These are phyloP conservation scores for Heracleum sosnowskyi DNA, from an alignment of 129 eudicot species.

Conservation along the genomic window DNA sequence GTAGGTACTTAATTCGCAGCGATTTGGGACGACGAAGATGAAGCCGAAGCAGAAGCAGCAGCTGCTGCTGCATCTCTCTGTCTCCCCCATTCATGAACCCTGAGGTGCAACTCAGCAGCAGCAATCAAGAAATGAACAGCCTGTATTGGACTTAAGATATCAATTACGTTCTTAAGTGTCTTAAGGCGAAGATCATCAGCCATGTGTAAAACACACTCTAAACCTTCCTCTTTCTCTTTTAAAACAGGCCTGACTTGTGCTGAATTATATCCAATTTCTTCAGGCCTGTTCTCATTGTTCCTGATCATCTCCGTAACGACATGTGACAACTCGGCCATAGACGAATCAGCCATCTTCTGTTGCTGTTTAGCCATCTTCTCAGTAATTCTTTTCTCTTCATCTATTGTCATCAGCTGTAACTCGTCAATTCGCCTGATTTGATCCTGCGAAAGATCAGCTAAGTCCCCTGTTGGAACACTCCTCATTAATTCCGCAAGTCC, in stretches of 20 bases:
- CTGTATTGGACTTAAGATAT: constrained; percentile 28
- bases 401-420: constrained; percentile 26
- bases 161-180: constrained; percentile 26
- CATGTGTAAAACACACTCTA: constrained; percentile 19
- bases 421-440: constrained; percentile 25
- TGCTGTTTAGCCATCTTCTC: constrained; percentile 36
- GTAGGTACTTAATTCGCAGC: background rate
- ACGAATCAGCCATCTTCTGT: constrained; percentile 34
- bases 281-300: background rate
- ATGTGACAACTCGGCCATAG: constrained; percentile 33
- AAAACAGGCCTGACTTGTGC: constrained; percentile 18
- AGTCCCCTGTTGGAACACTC: constrained; percentile 17
- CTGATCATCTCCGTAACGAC: constrained; percentile 17
- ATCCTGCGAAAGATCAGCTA: constrained; percentile 24
- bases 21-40: background rate
- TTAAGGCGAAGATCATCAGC: constrained; percentile 49
- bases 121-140: constrained; percentile 48
- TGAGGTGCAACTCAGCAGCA: constrained; percentile 47
- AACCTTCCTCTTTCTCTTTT: constrained; percentile 25
- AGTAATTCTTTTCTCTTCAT: constrained; percentile 33
- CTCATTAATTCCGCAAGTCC: constrained; percentile 19
- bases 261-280: background rate
- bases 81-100: constrained; percentile 52
- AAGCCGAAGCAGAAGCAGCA: background rate
- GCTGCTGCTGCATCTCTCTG: constrained; percentile 18